Evolutionary conservation across 441 rosid species (phyloP), one percentile per base, ranked within the genome.

Genomic region (Brassica hybrid): DNA sequence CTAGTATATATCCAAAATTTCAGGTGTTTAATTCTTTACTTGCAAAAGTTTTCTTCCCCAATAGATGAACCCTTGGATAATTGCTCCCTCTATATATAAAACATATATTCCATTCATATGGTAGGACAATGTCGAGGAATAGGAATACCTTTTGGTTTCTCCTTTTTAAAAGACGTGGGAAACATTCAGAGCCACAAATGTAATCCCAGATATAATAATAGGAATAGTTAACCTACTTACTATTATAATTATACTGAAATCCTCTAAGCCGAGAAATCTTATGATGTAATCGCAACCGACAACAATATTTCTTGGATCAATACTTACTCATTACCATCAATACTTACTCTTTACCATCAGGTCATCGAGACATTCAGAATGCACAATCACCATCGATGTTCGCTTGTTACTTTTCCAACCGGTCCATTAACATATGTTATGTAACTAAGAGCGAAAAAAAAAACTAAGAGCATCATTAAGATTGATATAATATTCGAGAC

Each of bases 241-340:
- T 60, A 13, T 12, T 3, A 68, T 12, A 30, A 9, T 19, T 58
- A 43, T 17, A 50, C 50, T 34, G 67, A 41, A 52, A 23, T 36
- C 30, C 58, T 62, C 57, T 48, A 52, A 69, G 70, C 75, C 59
- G 48, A 76, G 58, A 76, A 52, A 76, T 76, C 70, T 69, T 76
- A 16, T 69, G 69, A 76, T 50, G 69, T 59, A 61, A 61, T 52
- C 27, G 11, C 67, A 41, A 45, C 67, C 68, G 61, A 67, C 67
- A 59, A 30, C 50, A 75, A 27, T 43, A 59, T 67, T 75, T 68
- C 27, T 41, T 43, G 19, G 11, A 66, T 74, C 14, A 25, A 66
- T 17, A 58, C 13, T 66, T 25, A 65, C 27, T 32, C 38, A 34
- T 34, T 0, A 32, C 23, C 63, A 66, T 74, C 14, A 25, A 66